phyloP scores from a whole-genome alignment of 768 basidiomycete species.

The Mrakia hoshinonis region DNA sequence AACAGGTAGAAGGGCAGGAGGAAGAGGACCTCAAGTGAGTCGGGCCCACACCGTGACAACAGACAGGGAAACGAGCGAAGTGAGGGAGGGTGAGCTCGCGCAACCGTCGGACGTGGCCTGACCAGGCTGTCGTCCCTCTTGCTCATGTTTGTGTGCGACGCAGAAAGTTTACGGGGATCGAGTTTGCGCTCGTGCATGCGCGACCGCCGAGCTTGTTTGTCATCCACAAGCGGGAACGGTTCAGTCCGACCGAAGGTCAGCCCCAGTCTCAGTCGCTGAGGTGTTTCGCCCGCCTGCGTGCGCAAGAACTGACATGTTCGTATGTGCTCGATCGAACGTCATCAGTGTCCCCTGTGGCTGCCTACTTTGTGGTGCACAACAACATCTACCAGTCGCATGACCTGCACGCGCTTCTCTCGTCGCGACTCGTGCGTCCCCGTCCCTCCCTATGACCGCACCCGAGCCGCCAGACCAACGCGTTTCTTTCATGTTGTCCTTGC shows the following conservation, averaged over 20 bases:
- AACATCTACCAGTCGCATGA: constrained; percentile 83
- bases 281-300: too few species aligned
- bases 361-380: constrained; percentile 81
- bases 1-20: constrained; percentile 49
- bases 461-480: too few species aligned
- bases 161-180: constrained; percentile 77
- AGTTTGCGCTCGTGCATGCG: constrained; percentile 75
- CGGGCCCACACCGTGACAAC: not conserved
- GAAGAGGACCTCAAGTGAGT: constrained; percentile 74
- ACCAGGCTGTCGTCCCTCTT: not conserved
- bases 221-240: constrained; percentile 76
- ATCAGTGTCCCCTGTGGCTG: constrained; percentile 46
- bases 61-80: not conserved
- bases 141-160: not conserved
- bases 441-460: not conserved
- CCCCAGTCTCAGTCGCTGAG: too few species aligned
- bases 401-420: constrained; percentile 72
- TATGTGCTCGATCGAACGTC: not conserved
- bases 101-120: not conserved
- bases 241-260: constrained; percentile 75
- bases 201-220: constrained; percentile 74
- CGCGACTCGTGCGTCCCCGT: constrained; percentile 56
- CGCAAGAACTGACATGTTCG: not conserved
- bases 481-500: not conserved
- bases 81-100: constrained; percentile 1